A percentile compares a stretch with the other conserved stretches of the same genome.
Conservation (phyloP, 2,329 filamentous ascomycete species). For the Scedosporium minutisporum region DNA sequence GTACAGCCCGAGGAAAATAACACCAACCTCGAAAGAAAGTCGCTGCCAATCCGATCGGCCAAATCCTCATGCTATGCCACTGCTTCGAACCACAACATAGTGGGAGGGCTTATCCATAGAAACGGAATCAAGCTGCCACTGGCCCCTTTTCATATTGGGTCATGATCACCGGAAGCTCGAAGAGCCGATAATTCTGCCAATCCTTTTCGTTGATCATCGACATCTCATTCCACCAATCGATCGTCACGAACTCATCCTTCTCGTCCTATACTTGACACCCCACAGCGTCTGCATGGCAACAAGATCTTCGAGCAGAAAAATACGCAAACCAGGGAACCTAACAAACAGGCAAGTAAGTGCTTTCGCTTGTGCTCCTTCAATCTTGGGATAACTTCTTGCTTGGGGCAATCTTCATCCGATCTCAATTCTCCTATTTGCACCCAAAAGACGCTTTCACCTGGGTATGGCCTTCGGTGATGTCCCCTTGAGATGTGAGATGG, state of each 20-base stretch:
- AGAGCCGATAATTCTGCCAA: not conserved
- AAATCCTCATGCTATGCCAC: not conserved
- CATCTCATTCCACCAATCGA: not conserved
- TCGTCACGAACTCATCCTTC: not conserved
- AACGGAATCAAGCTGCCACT: not conserved
- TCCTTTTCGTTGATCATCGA: constrained; percentile 1
- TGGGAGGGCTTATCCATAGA: not conserved
- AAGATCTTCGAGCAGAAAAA: not conserved
- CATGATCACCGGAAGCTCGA: constrained; percentile 1
- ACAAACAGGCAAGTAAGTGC: not conserved
- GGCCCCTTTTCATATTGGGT: not conserved
- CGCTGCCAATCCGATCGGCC: not conserved
- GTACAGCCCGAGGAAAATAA: not conserved
- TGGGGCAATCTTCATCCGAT: not conserved
- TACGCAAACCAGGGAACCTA: not conserved
- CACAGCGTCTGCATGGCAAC: not conserved
- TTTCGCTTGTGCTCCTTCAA: not conserved
- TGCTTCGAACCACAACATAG: not conserved
- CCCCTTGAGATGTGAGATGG: not conserved
- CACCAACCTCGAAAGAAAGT: not conserved
- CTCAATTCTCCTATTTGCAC: not conserved
- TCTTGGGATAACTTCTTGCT: not conserved
- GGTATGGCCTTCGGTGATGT: not conserved
- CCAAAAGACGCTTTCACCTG: not conserved
- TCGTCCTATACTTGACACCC: not conserved